A percentile compares a stretch with the other conserved stretches of the same genome.
Evolutionary conservation across 129 eudicot species (phyloP).

Genomic region (Logfia minima): DNA sequence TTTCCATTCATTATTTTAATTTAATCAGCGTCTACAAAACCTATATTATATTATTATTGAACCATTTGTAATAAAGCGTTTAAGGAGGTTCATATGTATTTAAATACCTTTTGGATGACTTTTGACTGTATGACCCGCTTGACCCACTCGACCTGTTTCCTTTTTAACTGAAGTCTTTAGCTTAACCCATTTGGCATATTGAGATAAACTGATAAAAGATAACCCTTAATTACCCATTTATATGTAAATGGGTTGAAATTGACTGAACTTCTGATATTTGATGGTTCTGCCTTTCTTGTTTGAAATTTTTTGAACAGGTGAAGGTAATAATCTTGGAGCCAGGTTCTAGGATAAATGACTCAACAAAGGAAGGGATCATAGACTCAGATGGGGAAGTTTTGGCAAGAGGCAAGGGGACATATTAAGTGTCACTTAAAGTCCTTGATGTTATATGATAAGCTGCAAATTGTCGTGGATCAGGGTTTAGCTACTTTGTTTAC

Average conservation of each 20-base stretch:
- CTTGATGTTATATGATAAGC: conserved; percentile 64
- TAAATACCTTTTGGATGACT: not conserved
- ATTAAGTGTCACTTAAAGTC: conserved; percentile 59
- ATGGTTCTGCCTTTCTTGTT: no score
- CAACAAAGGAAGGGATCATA: conserved; percentile 67
- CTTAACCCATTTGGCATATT: not conserved
- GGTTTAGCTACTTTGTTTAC: conserved; percentile 84
- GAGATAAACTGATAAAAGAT: no score
- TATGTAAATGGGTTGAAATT: no score
- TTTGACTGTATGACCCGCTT: not conserved
- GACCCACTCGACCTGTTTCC: not conserved
- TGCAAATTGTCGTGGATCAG: conserved; percentile 66
- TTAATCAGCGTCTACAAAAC: not conserved
- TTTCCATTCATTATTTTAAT: not conserved
- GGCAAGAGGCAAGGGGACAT: conserved; percentile 87
- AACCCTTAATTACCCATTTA: no score
- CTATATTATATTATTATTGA: no score
- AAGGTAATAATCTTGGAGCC: conserved; percentile 76
- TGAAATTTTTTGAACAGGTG: conserved; percentile 38
- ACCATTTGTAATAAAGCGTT: not conserved
- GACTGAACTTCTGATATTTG: no score
- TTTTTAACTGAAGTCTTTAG: not conserved
- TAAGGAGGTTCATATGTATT: not conserved
- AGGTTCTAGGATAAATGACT: conserved; percentile 53
- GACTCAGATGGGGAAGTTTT: conserved; percentile 91